These are phyloP conservation scores for Pichia ethanolica DNA, from an alignment of 805 yeast genomes.

Conservation along the genomic window DNA sequence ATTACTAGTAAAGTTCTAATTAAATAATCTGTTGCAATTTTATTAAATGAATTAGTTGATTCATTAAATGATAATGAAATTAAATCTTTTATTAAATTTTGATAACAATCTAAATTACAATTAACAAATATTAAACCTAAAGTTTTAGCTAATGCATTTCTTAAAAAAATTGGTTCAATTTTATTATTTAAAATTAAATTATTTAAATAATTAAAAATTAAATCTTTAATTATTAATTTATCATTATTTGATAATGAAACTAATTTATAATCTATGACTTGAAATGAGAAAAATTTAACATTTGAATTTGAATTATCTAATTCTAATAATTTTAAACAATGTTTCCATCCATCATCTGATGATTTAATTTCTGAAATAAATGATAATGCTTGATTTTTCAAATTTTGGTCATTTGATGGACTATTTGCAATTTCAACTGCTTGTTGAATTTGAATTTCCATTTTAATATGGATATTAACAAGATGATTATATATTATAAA, in stretches of 20 bases:
- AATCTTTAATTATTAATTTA: conserved; percentile 37
- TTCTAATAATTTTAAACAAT: conserved; percentile 42
- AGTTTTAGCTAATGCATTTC: conserved; percentile 52
- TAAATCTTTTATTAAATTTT: conserved; percentile 43
- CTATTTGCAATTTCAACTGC: conserved; percentile 76
- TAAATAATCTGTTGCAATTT: conserved; percentile 59
- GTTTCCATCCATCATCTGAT: conserved; percentile 48
- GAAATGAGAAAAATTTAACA: conserved; percentile 59
- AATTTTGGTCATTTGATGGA: conserved; percentile 51
- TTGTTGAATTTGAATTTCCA: conserved; percentile 64
- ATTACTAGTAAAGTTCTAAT: conserved; percentile 64
- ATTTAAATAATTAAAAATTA: conserved; percentile 40
- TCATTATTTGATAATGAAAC: conserved; percentile 39
- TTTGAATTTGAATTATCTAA: conserved; percentile 27
- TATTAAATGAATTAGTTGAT: conserved; percentile 26
- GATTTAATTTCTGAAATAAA: conserved; percentile 47
- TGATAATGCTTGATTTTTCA: conserved; percentile 55
- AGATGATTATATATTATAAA: too few relatives aligned
- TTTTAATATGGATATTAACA: conserved; percentile 3
- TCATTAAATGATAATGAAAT: conserved; percentile 28
- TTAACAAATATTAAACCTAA: conserved; percentile 45
- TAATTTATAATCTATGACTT: conserved; percentile 57
- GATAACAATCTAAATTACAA: conserved; percentile 43
- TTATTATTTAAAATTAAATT: conserved; percentile 17
- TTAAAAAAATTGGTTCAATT: conserved; percentile 36